These are phyloP conservation scores for Stachybotrys elegans DNA, from an alignment of 2,329 filamentous ascomycete species.

Conservation along the genomic window DNA sequence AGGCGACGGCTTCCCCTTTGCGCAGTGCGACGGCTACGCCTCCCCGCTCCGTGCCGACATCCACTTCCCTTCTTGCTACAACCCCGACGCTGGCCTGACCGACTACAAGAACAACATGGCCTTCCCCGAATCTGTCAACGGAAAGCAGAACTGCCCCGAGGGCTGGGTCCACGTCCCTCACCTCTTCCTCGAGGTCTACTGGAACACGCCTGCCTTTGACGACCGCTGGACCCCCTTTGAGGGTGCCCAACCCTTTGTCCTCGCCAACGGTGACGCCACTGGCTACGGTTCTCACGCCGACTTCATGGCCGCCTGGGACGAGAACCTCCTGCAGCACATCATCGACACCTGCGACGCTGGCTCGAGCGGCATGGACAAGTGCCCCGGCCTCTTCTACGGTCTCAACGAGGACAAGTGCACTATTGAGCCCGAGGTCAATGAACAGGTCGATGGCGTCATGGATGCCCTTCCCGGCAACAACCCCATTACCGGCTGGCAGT, in stretches of 20 bases:
- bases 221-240: constrained; percentile 49
- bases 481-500: constrained; percentile 46
- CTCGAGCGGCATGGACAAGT: constrained; percentile 56
- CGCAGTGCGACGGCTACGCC: constrained; percentile 58
- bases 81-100: constrained; percentile 54
- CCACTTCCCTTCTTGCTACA: constrained; percentile 71
- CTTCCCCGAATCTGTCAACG: constrained; percentile 48
- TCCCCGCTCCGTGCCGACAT: constrained; percentile 62
- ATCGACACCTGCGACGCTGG: constrained; percentile 62
- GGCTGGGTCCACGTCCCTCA: constrained; percentile 52
- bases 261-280: constrained; percentile 64
- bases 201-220: constrained; percentile 49
- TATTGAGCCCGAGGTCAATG: constrained; percentile 41
- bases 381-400: constrained; percentile 50
- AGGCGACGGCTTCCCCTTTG: constrained; percentile 64
- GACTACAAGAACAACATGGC: constrained; percentile 62
- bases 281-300: constrained; percentile 68
- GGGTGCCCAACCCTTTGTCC: constrained; percentile 59
- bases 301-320: constrained; percentile 70
- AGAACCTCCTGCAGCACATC: constrained; percentile 57
- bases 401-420: constrained; percentile 48
- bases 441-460: constrained; percentile 38
- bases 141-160: constrained; percentile 48
- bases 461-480: constrained; percentile 50
- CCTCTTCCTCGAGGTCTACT: constrained; percentile 56